These are phyloP conservation scores for Trichoderma asperelloides DNA, from an alignment of 495 filamentous ascomycete genomes.

Conservation along the genomic window DNA sequence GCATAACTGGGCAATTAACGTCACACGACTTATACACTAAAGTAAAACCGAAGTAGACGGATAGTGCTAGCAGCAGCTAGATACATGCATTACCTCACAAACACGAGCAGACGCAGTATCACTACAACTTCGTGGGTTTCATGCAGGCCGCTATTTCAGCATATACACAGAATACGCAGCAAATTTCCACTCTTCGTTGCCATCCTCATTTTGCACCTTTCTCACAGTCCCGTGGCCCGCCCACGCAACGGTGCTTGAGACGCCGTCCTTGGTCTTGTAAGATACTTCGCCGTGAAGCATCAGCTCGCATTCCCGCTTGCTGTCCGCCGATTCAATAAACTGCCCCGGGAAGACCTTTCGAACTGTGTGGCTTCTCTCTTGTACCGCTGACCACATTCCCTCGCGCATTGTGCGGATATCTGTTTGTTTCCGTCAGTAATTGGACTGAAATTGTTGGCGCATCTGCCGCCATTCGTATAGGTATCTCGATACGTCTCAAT, in stretches of 20 bases:
- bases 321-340: conserved; percentile 11
- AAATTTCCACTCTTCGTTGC: conserved; percentile 11
- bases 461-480: too few species aligned
- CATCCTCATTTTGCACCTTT: conserved; percentile 14
- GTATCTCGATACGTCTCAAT: too few species aligned
- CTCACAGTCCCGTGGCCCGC: conserved; percentile 18
- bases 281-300: conserved; percentile 20
- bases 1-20: too few species aligned
- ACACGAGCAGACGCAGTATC: neutral
- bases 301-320: conserved; percentile 13
- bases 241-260: conserved; percentile 14
- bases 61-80: too few species aligned
- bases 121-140: neutral
- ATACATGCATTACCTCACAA: too few species aligned
- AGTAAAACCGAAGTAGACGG: too few species aligned
- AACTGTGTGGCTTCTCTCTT: conserved; percentile 16
- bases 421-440: neutral
- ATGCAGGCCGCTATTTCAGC: too few species aligned
- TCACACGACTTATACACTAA: too few species aligned
- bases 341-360: conserved; percentile 19
- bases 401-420: conserved; percentile 6
- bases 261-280: conserved; percentile 14
- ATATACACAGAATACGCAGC: conserved; percentile 3
- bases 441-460: neutral
- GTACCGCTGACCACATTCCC: conserved; percentile 10